These are phyloP conservation scores for Graphilbum ipis-grandicollis DNA, from an alignment of 2,329 filamentous ascomycete species.

Conservation along the genomic window DNA sequence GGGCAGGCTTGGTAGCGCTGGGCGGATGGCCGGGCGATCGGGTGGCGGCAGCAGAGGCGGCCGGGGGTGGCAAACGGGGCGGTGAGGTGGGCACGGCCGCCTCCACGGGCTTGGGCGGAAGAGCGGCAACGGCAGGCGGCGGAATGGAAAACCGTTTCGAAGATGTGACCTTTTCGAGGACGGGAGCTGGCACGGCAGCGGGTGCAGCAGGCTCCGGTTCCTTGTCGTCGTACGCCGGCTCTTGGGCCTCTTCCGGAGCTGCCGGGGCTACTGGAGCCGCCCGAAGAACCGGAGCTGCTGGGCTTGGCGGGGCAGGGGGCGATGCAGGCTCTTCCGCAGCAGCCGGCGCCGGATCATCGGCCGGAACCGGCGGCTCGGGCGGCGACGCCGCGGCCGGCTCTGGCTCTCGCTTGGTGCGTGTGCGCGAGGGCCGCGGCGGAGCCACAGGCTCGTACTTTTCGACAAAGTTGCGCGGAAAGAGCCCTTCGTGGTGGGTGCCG, in stretches of 20 bases:
- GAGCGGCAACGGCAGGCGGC: background rate
- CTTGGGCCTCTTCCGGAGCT: conserved; percentile 14
- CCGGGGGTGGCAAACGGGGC: conserved; percentile 3
- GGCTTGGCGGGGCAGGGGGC: conserved; percentile 10
- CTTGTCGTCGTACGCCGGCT: conserved; percentile 7
- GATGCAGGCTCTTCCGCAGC: conserved; percentile 9
- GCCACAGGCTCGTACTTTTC: conserved; percentile 87
- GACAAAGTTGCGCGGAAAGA: conserved; percentile 94
- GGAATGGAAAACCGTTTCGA: background rate
- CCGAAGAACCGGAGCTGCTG: background rate
- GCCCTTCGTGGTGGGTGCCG: conserved; percentile 62
- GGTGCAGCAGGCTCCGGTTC: conserved; percentile 11
- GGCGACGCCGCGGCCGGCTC: conserved; percentile 9
- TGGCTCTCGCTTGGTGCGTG: conserved; percentile 49
- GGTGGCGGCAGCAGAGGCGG: conserved; percentile 14
- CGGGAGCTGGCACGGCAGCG: conserved; percentile 5
- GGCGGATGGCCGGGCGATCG: too few species aligned
- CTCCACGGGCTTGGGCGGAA: conserved; percentile 11
- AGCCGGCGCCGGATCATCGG: too few species aligned
- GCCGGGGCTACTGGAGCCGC: background rate
- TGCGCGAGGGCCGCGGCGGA: conserved; percentile 67
- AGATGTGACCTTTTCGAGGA: too few species aligned
- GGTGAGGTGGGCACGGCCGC: conserved; percentile 11
- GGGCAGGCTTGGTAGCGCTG: too few species aligned
- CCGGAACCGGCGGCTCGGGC: conserved; percentile 9